A percentile compares a stretch with the other conserved stretches of the same genome.
Conservation (phyloP, 208 protist genomes). For the Naegleria lovaniensis region DNA sequence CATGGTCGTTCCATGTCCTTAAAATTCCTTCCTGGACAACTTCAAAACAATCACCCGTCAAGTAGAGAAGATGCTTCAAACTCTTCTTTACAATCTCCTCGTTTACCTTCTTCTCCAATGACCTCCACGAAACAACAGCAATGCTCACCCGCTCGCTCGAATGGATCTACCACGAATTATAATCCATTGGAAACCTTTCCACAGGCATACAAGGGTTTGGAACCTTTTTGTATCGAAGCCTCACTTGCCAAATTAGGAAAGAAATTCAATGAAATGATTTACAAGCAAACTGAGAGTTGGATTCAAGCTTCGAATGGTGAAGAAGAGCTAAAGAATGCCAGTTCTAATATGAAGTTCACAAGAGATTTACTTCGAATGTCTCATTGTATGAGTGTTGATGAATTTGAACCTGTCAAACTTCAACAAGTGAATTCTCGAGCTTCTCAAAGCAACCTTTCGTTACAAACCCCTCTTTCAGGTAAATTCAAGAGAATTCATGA, state of each 20-base stretch:
- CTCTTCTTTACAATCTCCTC: not conserved
- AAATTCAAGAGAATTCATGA: not conserved
- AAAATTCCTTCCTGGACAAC: no score
- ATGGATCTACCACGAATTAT: no score
- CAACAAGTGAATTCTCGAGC: not conserved
- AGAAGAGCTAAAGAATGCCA: not conserved
- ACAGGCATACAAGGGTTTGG: not conserved
- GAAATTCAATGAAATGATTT: not conserved
- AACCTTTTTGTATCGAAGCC: not conserved
- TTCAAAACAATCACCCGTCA: no score
- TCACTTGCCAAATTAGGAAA: not conserved
- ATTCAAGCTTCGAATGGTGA: not conserved
- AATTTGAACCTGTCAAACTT: not conserved
- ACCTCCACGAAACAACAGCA: not conserved
- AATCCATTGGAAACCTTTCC: not conserved
- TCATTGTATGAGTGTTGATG: not conserved
- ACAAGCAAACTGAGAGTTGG: not conserved
- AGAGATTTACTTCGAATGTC: not conserved
- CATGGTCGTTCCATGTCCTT: no score
- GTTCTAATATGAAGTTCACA: not conserved
- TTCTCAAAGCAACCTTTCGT: no score
- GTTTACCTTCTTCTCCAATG: not conserved
- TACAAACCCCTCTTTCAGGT: no score
- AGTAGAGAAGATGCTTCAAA: not conserved
- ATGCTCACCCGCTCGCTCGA: no score